These are phyloP conservation scores for Blastocystis sp. DNA, from an alignment of 352 stramenopile species.

Conservation along the genomic window DNA sequence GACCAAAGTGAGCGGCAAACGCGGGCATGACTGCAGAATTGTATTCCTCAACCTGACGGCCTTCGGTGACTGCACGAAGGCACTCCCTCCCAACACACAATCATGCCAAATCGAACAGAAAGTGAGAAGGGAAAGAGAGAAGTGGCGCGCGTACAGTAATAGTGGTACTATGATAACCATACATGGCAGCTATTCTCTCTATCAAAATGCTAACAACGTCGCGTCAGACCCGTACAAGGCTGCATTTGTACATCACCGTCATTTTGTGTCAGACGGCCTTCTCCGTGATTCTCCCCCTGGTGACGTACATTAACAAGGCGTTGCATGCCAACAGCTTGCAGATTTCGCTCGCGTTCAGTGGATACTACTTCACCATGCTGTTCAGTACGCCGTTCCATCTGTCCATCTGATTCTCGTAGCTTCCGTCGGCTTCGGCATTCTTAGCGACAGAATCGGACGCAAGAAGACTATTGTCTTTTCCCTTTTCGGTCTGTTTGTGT, in stretches of 20 bases:
- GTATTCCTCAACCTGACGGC: too few species aligned
- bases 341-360: conserved; percentile 54
- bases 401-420: background rate
- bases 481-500: background rate
- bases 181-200: background rate
- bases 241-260: conserved; percentile 11
- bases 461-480: conserved; percentile 24
- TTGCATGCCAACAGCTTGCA: conserved; percentile 26
- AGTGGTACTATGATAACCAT: background rate
- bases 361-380: conserved; percentile 48
- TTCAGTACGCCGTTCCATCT: background rate
- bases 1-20: too few species aligned
- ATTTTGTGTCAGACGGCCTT: conserved; percentile 19
- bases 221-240: conserved; percentile 3
- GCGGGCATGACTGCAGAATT: too few species aligned
- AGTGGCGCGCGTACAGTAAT: background rate
- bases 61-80: too few species aligned
- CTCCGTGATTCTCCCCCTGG: conserved; percentile 33
- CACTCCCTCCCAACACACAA: too few species aligned
- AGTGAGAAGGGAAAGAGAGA: background rate
- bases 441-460: conserved; percentile 49
- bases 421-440: conserved; percentile 22
- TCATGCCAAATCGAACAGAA: too few species aligned
- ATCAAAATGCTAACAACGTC: conserved; percentile 11
- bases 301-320: conserved; percentile 39